Evolutionary conservation across 1,284 basidiomycete genomes (phyloP).

Genomic region (Tilletia indica): DNA sequence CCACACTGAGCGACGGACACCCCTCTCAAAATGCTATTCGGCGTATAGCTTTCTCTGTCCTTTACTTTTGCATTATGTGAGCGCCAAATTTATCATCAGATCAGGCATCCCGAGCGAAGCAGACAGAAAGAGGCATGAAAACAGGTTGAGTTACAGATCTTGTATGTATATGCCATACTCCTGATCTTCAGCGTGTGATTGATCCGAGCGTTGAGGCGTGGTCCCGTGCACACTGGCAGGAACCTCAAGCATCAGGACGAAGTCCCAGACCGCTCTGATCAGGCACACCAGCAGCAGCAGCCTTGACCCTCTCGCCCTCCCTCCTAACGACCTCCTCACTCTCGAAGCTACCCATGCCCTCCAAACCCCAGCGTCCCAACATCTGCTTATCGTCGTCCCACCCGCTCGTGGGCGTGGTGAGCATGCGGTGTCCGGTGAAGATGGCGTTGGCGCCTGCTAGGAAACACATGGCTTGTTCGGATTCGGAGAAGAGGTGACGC

Average conservation of each 20-base stretch:
- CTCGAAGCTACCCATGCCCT: conserved; percentile 77
- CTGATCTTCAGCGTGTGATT: neutral
- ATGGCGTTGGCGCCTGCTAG: conserved; percentile 98
- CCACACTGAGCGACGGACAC: too few species aligned
- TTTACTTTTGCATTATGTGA: too few species aligned
- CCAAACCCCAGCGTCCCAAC: conserved; percentile 87
- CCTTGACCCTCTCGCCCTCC: conserved; percentile 9
- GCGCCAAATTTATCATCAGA: too few species aligned
- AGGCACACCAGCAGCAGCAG: neutral
- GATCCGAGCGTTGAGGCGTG: neutral
- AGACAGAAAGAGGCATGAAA: too few species aligned
- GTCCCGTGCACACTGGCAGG: too few species aligned
- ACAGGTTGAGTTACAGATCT: too few species aligned
- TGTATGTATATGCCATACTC: too few species aligned
- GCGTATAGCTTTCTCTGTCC: too few species aligned
- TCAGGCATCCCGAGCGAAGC: too few species aligned
- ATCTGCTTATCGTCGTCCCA: conserved; percentile 81
- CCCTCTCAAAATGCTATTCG: too few species aligned
- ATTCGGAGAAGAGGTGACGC: conserved; percentile 81
- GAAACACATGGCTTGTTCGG: conserved; percentile 96
- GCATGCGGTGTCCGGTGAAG: conserved; percentile 94
- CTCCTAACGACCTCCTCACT: conserved; percentile 7
- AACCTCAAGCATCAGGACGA: conserved; percentile 1
- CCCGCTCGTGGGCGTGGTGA: conserved; percentile 77
- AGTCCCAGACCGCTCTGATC: conserved; percentile 7